phyloP scores from a whole-genome alignment of 164 flowering plant genomes.

The Dillenia turbinata region DNA sequence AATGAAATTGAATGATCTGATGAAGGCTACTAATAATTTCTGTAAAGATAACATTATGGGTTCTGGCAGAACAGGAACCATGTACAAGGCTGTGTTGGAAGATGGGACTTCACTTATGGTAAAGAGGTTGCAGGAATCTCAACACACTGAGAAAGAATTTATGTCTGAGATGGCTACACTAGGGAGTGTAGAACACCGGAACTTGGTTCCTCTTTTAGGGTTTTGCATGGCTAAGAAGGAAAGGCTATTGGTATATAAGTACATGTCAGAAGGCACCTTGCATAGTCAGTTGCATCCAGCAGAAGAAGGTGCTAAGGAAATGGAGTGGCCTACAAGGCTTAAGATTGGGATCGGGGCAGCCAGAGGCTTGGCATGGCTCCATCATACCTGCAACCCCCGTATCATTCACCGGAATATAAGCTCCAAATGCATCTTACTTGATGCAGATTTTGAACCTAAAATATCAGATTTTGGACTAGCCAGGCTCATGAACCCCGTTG shows the following conservation, averaged over 20 bases:
- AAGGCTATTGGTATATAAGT: slow-evolving; percentile 52
- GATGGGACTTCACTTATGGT: slow-evolving; percentile 50
- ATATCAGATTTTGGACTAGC: slow-evolving; percentile 80
- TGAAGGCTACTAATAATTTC: slow-evolving; percentile 68
- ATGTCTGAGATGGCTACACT: slow-evolving; percentile 57
- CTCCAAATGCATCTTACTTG: slow-evolving; percentile 64
- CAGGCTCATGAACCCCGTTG: slow-evolving; percentile 66
- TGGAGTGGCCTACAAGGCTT: slow-evolving; percentile 68
- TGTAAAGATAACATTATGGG: slow-evolving; percentile 53
- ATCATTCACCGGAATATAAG: slow-evolving; percentile 71
- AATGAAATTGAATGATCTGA: slow-evolving; percentile 61
- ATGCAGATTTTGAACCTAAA: slow-evolving; percentile 53
- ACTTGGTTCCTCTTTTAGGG: slow-evolving; percentile 66
- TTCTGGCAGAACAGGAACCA: slow-evolving; percentile 56
- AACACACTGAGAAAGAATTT: slow-evolving; percentile 58
- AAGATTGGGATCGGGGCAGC: slow-evolving; percentile 62
- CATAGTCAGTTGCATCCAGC: slow-evolving; percentile 46
- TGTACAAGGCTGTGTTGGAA: slow-evolving; percentile 50
- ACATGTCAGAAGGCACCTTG: slow-evolving; percentile 56
- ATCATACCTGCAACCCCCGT: slow-evolving; percentile 71
- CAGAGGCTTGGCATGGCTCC: slow-evolving; percentile 72
- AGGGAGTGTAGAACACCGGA: slow-evolving; percentile 49
- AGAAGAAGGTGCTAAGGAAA: slow-evolving; percentile 13
- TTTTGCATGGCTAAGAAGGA: slow-evolving; percentile 56
- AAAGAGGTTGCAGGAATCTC: slow-evolving; percentile 60